These are phyloP conservation scores for Coniochaeta sp. DNA, from an alignment of 2,329 filamentous ascomycete species.

Conservation along the genomic window DNA sequence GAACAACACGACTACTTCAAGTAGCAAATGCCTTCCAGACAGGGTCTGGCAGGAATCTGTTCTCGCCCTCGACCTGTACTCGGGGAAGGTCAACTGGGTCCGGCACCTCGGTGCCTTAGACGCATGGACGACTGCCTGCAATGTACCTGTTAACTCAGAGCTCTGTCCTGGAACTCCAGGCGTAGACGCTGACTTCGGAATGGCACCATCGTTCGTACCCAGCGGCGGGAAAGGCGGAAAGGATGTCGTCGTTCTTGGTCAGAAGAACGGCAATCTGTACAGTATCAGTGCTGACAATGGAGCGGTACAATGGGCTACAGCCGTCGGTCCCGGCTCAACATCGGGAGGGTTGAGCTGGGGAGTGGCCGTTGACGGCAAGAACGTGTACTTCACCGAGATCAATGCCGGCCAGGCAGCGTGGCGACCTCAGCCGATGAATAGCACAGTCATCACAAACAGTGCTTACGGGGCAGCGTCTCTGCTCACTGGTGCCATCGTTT, in stretches of 20 bases:
- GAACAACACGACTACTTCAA: conserved; percentile 4
- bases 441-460: conserved; percentile 5
- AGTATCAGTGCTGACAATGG: conserved; percentile 17
- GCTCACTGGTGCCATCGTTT: conserved; percentile 8
- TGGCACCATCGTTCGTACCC: conserved; percentile 19
- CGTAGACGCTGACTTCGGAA: conserved; percentile 15
- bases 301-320: conserved; percentile 14
- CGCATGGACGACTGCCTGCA: conserved; percentile 14
- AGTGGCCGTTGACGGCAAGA: conserved; percentile 19
- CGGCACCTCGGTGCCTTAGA: conserved; percentile 13
- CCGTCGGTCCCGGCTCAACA: conserved; percentile 14
- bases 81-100: conserved; percentile 18
- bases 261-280: conserved; percentile 22
- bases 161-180: conserved; percentile 9
- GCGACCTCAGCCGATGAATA: conserved; percentile 1
- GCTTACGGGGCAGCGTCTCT: conserved; percentile 9
- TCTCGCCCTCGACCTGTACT: conserved; percentile 16
- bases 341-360: conserved; percentile 22
- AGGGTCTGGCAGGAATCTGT: conserved; percentile 20
- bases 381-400: conserved; percentile 20
- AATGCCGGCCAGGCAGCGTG: conserved; percentile 10
- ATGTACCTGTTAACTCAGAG: not conserved
- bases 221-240: conserved; percentile 6
- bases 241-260: conserved; percentile 19
- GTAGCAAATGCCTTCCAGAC: conserved; percentile 10